Base-by-base conservation (phyloP, 208 protist species). In the Crithidia sp. region DNA sequence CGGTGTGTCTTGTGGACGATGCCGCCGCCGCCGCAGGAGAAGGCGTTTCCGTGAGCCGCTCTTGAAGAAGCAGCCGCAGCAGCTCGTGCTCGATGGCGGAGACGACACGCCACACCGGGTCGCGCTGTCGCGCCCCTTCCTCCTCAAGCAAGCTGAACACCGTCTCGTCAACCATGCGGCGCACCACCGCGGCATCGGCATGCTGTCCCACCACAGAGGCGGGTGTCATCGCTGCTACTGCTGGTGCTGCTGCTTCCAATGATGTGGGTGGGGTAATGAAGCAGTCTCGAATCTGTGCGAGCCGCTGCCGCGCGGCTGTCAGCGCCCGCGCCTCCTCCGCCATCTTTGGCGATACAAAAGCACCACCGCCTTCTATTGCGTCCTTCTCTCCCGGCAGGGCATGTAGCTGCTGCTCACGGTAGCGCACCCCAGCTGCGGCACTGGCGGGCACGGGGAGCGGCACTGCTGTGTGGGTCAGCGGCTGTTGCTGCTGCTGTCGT, bases 321-420 rank as follows among this genome's bases (percentile, higher is more conserved):
- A 83, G 76, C 41, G 78, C 80, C 36, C 59, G 75, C 43, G 86
- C 89, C 63, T 90, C 79, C 4, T 61, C 80, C 0, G 76, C 85
- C 76, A 85, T 73, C 13, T 40, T 49, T 9, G 76, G 67, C 9
- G 76, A 78, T 7, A 86, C 69, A 36, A 55, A 64, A 40, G 59
- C n/a, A 14, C 66, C 67, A 17, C 64, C 72, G 4, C 56, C 50
- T 55, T 7, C 50, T 12, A 14, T 14, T 17, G 16, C 50, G 12
- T 13, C 12, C 9, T 49, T 49, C 45, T 49, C 45, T 14, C 45
- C 45, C 12, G 28, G 16, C 54, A 9, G 16, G 3, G 10, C 7
- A 12, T 39, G 37, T 16, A 13, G 45, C 59, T 73, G 49, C 39
- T 50, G 59, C 70, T 81, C 62, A 16, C 68, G 75, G 56, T 74